Conservation (phyloP, 371 early-diverging fungal species). For the Mucor mucedo region DNA sequence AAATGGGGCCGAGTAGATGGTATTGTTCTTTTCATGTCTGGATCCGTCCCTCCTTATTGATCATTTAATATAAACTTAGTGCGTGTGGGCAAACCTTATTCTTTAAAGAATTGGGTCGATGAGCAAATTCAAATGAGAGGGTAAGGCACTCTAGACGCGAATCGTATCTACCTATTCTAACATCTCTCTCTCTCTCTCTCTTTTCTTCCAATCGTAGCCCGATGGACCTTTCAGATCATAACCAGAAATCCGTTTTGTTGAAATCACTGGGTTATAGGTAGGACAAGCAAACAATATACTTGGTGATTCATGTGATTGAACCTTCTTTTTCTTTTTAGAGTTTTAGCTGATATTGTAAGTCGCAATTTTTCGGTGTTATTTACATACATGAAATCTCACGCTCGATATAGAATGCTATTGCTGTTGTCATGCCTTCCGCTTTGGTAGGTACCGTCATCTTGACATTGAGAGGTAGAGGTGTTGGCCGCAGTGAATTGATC, state of each 20-base stretch:
- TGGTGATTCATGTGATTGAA: not conserved
- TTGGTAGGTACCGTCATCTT: constrained; percentile 82
- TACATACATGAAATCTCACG: not conserved
- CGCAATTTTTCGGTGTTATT: not conserved
- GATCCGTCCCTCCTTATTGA: not conserved
- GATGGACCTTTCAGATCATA: constrained; percentile 36
- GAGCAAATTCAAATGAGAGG: constrained; percentile 58
- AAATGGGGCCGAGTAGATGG: constrained; percentile 82
- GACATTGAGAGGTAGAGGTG: constrained; percentile 85
- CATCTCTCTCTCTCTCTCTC: not conserved
- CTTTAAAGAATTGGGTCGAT: constrained; percentile 70
- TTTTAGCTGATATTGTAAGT: constrained; percentile 75
- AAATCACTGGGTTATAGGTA: constrained; percentile 64
- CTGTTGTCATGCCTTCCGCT: constrained; percentile 89
- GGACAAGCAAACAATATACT: not conserved
- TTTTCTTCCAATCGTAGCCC: constrained; percentile 16
- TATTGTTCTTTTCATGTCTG: constrained; percentile 16
- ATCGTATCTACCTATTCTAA: too few species aligned
- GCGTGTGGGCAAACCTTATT: constrained; percentile 81
- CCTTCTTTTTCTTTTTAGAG: constrained; percentile 40
- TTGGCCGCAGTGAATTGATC: constrained; percentile 82
- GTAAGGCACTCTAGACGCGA: constrained; percentile 26
- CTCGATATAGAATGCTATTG: constrained; percentile 54
- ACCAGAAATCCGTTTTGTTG: constrained; percentile 49
- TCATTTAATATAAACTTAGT: constrained; percentile 48